phyloP scores from a whole-genome alignment of 345 rosid species.

The Citrus australasica region DNA sequence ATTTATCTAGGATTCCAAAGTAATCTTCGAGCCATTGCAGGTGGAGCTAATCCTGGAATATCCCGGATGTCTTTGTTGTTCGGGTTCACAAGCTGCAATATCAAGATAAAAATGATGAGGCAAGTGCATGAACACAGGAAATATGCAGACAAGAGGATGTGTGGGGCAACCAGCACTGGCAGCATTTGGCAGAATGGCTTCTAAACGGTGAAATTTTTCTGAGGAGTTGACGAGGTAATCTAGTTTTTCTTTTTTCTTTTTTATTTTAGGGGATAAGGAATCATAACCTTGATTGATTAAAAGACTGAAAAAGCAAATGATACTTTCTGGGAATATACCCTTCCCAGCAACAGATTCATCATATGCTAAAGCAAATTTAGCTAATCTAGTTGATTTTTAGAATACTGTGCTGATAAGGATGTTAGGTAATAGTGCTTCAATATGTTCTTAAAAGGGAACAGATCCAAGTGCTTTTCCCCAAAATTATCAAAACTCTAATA shows the following conservation, averaged over 20 bases:
- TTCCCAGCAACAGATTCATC: too few species aligned
- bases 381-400: background rate
- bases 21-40: constrained; percentile 68
- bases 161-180: background rate
- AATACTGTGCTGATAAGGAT: background rate
- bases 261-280: too few species aligned
- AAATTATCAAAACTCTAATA: background rate
- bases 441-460: background rate
- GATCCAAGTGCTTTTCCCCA: background rate
- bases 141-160: background rate
- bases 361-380: too few species aligned
- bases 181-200: background rate
- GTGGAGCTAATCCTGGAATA: constrained; percentile 95
- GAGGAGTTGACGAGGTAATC: background rate
- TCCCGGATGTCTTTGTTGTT: constrained; percentile 81
- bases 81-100: constrained; percentile 75
- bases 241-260: background rate
- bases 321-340: too few species aligned
- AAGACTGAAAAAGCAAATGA: too few species aligned
- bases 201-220: background rate
- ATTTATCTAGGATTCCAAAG: constrained; percentile 55
- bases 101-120: background rate
- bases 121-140: background rate
- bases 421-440: background rate
- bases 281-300: too few species aligned